phyloP scores from a whole-genome alignment of 805 yeast genomes.

The Hagleromyces aurorensis region DNA sequence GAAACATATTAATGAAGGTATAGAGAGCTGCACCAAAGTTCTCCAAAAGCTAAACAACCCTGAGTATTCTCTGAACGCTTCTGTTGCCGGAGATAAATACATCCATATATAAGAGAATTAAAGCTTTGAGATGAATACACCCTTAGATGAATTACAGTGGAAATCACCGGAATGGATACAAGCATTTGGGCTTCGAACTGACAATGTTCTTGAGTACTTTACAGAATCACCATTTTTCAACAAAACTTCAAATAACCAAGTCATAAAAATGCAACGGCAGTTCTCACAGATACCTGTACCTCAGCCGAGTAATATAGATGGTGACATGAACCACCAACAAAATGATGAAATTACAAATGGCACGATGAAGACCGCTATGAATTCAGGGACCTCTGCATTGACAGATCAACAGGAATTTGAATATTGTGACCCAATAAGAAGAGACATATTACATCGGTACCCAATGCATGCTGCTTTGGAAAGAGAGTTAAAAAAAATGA shows the following conservation, averaged over 20 bases:
- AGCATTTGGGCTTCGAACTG: constrained; percentile 75
- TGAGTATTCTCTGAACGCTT: no score
- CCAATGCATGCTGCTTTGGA: constrained; percentile 35
- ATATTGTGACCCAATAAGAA: constrained; percentile 19
- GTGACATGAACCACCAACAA: constrained; percentile 4
- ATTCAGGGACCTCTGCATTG: constrained; percentile 4
- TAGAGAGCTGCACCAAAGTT: no score
- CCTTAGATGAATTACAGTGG: constrained; percentile 90
- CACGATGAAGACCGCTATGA: constrained; percentile 3
- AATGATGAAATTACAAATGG: constrained; percentile 2
- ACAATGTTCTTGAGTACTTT: constrained; percentile 87
- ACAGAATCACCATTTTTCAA: constrained; percentile 93
- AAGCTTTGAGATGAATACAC: constrained; percentile 19
- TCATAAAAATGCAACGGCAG: constrained; percentile 90
- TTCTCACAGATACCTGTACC: constrained; percentile 34
- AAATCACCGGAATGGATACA: constrained; percentile 97
- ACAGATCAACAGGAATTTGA: constrained; percentile 13
- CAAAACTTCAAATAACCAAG: constrained; percentile 89
- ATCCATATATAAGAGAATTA: no score
- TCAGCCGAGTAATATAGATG: constrained; percentile 4
- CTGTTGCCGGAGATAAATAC: no score
- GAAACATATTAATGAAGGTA: no score
- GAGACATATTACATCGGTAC: constrained; percentile 19
- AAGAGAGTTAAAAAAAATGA: constrained; percentile 63
- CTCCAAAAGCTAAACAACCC: no score